Evolutionary conservation across 176 grass and related monocot genomes (phyloP).

Genomic region (Canna indica): DNA sequence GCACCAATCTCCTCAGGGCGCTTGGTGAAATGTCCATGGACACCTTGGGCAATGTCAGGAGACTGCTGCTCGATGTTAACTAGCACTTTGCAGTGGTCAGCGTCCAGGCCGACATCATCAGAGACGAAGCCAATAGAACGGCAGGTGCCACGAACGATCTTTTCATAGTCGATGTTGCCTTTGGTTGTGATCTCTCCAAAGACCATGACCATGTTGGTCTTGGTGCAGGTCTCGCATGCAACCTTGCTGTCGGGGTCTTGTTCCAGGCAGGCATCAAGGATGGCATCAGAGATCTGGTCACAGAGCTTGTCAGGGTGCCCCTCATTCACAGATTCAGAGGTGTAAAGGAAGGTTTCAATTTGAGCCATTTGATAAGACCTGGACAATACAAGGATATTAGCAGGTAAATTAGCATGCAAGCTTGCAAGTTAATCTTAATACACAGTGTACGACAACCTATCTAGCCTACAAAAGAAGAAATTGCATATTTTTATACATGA

Average conservation of each 20-base stretch:
- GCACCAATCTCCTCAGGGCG: conserved; percentile 8
- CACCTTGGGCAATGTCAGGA: conserved; percentile 11
- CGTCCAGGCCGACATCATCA: conserved; percentile 4
- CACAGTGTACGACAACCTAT: too few relatives aligned
- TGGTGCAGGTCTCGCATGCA: conserved; percentile 10
- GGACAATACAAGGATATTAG: too few relatives aligned
- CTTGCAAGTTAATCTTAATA: too few relatives aligned
- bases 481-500: too few relatives aligned
- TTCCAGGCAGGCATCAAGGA: conserved; percentile 3
- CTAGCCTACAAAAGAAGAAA: too few relatives aligned
- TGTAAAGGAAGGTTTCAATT: conserved; percentile 12
- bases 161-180: conserved; percentile 3
- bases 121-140: conserved; percentile 3
- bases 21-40: conserved; percentile 9
- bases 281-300: conserved; percentile 10
- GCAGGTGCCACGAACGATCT: conserved; percentile 2
- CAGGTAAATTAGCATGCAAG: too few relatives aligned
- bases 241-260: conserved; percentile 11
- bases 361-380: not conserved
- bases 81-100: conserved; percentile 8
- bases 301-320: conserved; percentile 6
- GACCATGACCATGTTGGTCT: conserved; percentile 11
- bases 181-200: conserved; percentile 11
- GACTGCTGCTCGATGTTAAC: conserved; percentile 10
- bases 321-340: conserved; percentile 12